Evolutionary conservation across 2,329 filamentous ascomycete genomes (phyloP), one percentile per base, ranked within the genome.

Genomic region (Venturia carpophila): DNA sequence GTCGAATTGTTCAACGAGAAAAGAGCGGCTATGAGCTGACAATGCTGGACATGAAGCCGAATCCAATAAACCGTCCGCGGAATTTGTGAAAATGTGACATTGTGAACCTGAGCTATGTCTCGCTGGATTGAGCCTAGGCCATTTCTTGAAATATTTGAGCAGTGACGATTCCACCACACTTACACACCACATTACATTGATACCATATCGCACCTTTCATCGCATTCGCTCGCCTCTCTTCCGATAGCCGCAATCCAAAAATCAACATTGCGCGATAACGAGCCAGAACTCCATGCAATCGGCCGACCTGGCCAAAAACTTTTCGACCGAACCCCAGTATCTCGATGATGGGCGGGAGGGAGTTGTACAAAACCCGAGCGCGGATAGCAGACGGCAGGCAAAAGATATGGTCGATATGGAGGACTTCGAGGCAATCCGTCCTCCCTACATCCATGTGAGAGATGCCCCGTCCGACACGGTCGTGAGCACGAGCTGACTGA

Each of bases 391-490:
- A 65, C 64, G 64, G 64, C 27, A 37, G 64, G 13, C 56, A 61
- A 41, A 65, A 62, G 39, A 7, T 10, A 62, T 65, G 55, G 64
- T 45, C 45, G 47, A 65, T 62, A 43, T 58, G 67, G 68, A 72
- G 68, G 77, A 79, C 66, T 68, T 74, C 39, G 78, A 79, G 67
- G 75, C 76, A 55, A 76, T 75, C 64, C 75, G 79, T 52, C 79
- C 79, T 64, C 79, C 79, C 2, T 82, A 80, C 67, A 68, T 79
- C 37, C 79, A 82, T 74, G 79, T 79, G 66, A 72, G 73, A 72
- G 27, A 39, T 58, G 19, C 37, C 30, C 65, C 67, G 34, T 34
- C 41, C 27, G 24, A 30, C 42, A 60, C 13, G 11, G 24, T 42
- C 39, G 39, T 34, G 39, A 62, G 43, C n/a, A 21, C 27, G 37